Base-by-base conservation (phyloP, 176 grass and related monocot species). In the Ensete ventricosum region DNA sequence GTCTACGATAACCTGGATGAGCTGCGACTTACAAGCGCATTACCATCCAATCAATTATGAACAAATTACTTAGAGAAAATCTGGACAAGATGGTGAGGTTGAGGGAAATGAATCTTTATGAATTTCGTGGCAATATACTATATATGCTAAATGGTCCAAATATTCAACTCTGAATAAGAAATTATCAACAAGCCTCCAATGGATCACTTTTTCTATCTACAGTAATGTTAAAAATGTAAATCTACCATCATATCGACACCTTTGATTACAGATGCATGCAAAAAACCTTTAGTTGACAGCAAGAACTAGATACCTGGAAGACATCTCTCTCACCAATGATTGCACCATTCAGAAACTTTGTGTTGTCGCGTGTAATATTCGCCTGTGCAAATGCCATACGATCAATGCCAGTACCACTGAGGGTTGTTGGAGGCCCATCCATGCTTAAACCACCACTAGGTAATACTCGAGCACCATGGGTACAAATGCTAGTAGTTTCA, bases 311-410 rank as follows among this genome's bases (percentile, higher is more conserved):
- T 81, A 99, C 96, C 88, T 95, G 96, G 79, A 99, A 99, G 54
- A 99, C 90, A 67, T 87, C 85, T 87, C 91, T 91, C 72, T 99
- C 86, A 1, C 96, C 96, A 69, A 99, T 76, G 77, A 86, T 78
- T 74, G 86, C 71, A 73, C 96, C 91, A 84, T 99, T 99, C 21
- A 99, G 82, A 74, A 99, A 99, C 26, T 84, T 85, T 67, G 96
- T 99, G 76, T 92, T 99, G 84, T 99, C 96, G 27, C 91, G 88
- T 55, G 96, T 99, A 76, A 99, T 89, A 82, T 95, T 99, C n/a
- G 88, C 91, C 67, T 95, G 96, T 23, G 86, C 83, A 80, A 99
- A 99, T 52, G 86, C 91, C 86, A 99, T 82, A 53, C 71, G 80
- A 76, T 99, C 96, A 68, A 86, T 69, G 65, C 96, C 91, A 54